Evolutionary conservation across 140 eudicot species (phyloP), one percentile per base, ranked within the genome.

Genomic region (Flaveria floridana): DNA sequence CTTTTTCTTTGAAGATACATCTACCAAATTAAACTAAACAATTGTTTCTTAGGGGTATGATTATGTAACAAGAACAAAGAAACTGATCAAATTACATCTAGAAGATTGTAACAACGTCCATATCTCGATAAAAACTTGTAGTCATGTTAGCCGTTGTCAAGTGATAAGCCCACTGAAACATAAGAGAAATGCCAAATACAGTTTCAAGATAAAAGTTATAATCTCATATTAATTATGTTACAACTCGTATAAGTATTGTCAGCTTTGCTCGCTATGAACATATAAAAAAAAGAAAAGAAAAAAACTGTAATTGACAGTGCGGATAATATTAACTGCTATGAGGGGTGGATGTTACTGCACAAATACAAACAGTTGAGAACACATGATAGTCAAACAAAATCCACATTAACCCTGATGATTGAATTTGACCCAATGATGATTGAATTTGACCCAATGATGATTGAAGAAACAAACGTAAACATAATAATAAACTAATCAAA

Each of bases 121-220:
- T 4, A 52, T 52, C 23, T 10, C 4, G 52, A 47, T 47, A 47
- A 47, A 47, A 47, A 14, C 68, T 26, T 16, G 10, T 10, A 73
- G 68, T 20, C 61, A 76, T 58, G 65, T 92, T 93, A 93, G 95
- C 99, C 96, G 79, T 90, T 88, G 56, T 93, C 99, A 68, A 90
- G 84, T 5, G 87, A 86, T 55, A 90, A 79, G n/a, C 97, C 87
- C 61, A 77, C 92, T 7, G 88, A 88, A 70, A 86, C 87, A 65
- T 95, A 81, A 30, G 37, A 79, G 84, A 84, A 76, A 57, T 56
- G 85, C 89, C 94, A 87, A 84, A 72, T 25, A 28, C 39, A 15
- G 7, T 11, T 70, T 8, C 23, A 58, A 47, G 57, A 15, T 75
- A 65, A 48, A 39, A 7, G 72, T 13, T 46, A 44, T 1, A 44